Evolutionary conservation across 768 basidiomycete species (phyloP).

Genomic region (Trametes elegans): DNA sequence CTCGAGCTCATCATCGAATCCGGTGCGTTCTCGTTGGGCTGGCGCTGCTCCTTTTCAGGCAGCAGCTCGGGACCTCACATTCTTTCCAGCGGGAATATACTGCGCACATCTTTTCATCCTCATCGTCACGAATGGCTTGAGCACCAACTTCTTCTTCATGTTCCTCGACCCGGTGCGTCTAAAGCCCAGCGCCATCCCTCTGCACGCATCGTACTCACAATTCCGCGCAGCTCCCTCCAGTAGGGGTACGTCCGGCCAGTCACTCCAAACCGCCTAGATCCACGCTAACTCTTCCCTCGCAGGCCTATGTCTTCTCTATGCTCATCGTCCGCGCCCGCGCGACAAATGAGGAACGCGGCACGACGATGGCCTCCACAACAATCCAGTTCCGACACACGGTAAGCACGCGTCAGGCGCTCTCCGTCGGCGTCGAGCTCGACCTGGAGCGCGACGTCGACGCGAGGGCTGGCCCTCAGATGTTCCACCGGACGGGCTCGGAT

Average conservation of each 20-base stretch:
- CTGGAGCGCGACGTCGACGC: conserved; percentile 8
- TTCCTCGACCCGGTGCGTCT: conserved; percentile 8
- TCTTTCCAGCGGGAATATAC: conserved; percentile 1
- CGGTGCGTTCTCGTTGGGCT: too few relatives aligned
- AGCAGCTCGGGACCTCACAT: neutral
- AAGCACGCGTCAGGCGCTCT: neutral
- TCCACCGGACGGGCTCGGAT: too few relatives aligned
- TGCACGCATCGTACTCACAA: too few relatives aligned
- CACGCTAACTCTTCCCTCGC: neutral
- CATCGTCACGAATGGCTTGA: conserved; percentile 1
- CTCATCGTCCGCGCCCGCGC: conserved; percentile 5
- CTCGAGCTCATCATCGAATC: conserved; percentile 9
- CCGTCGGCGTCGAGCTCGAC: conserved; percentile 7
- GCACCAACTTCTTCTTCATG: conserved; percentile 4
- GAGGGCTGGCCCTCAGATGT: too few relatives aligned
- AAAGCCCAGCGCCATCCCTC: neutral
- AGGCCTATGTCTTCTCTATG: conserved; percentile 9
- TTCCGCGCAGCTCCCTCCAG: neutral
- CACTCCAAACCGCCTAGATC: too few relatives aligned
- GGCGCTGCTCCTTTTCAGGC: too few relatives aligned
- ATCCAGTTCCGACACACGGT: neutral
- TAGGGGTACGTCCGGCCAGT: conserved; percentile 2
- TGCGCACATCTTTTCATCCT: conserved; percentile 5
- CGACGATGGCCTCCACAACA: neutral
- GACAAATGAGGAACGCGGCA: neutral